Evolutionary conservation across 2,329 filamentous ascomycete species (phyloP), one percentile per base, ranked within the genome.

Genomic region (Diplocarpon rosae): DNA sequence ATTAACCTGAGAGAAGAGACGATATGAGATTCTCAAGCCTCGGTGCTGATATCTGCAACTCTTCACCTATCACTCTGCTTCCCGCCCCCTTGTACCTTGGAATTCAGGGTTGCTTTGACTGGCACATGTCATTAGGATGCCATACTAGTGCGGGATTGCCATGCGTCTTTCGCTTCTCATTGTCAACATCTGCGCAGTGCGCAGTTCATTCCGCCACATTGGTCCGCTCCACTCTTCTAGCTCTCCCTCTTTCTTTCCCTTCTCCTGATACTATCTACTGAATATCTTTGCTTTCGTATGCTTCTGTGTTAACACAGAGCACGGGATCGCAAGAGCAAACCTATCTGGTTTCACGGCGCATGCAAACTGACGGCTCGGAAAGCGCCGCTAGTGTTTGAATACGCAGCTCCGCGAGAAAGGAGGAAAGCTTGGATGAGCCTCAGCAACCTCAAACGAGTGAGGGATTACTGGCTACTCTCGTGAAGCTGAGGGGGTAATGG

Each of bases 91-190:
- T 45, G 29, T 46, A 38, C 39, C 13, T 24, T 24, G 4, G 20
- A 43, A 37, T 43, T 37, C 44, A 45, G 41, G 48, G 46, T 50
- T 46, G 51, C 46, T 51, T 37, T 48, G 49, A 48, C 45, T 50
- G 43, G 47, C 53, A 53, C 48, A 52, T 52, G 53, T 48, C 50
- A 50, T 48, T 40, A 42, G 48, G 42, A 51, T 51, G 48, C 46
- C 42, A 49, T 50, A 24, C 43, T 49, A 42, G 39, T 36, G 39
- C 42, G 32, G 37, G 14, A 16, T 35, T 16, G 47, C 50, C 50
- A 52, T 52, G 50, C 40, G 17, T 34, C 38, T 37, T 42, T 48
- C 40, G 36, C 29, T 34, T 29, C 42, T 42, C 42, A 36, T 10
- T 32, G 20, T 14, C 30, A 12, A 32, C 30, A 42, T 46, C 44